Base-by-base conservation (phyloP, 1,284 basidiomycete species). In the Puccinia horiana region DNA sequence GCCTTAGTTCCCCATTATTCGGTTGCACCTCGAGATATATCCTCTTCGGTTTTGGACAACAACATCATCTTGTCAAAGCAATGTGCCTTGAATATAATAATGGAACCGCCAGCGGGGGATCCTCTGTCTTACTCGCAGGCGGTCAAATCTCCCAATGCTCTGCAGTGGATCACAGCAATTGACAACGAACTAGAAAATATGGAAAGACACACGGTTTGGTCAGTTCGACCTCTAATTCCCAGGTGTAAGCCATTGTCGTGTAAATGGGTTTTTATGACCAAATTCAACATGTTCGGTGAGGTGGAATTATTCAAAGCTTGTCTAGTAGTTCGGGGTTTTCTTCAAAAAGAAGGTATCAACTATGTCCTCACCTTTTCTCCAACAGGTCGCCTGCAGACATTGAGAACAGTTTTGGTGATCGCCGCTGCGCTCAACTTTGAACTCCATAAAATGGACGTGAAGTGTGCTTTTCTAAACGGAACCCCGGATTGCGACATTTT, bases 211-310 rank as follows among this genome's bases (percentile, higher is more conserved):
- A 26, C 52, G 26, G 63, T 80, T 20, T 80, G 77, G 77, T 42
- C 40, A 58, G n/a, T 67, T 4, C 5, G 35, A 9, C 3, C 8
- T 9, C 11, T 58, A 8, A 26, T 29, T 47, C 44, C 23, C 6
- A 20, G 35, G 4, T 69, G 40, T 18, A 69, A 47, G 47, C 67
- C 67, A 2, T 12, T 69, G 12, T 20, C 18, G 1, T 42, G 42
- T 44, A 80, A 54, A 56, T 80, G 77, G 77, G 67, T 80, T n/a
- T 80, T 80, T 44, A 67, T 42, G n/a, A 54, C 6, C 8, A 80
- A 80, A 54, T 40, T 40, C 32, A 49, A 80, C 54, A 29, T 29
- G 26, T 35, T 35, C 58, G 77, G 77, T 11, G 54, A 72, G n/a
- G 26, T 80, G 6, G 47, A 35, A 1, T 37, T 58, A 49, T 58